Conservation (phyloP, 2,329 filamentous ascomycete genomes). For the Apiospora saccharicola region DNA sequence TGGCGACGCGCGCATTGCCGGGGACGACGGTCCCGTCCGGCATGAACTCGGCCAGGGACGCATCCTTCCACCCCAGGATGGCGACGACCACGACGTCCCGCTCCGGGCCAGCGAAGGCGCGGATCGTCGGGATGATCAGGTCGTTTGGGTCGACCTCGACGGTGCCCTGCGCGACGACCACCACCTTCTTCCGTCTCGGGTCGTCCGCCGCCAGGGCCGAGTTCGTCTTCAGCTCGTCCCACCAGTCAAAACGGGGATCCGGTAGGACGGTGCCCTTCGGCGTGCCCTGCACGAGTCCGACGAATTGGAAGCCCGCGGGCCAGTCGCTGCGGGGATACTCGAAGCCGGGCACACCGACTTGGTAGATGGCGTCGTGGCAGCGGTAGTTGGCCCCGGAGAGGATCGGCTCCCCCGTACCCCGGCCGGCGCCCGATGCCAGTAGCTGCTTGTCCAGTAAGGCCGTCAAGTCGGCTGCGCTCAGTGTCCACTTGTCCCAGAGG, state of each 20-base stretch:
- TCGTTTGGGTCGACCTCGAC: constrained; percentile 48
- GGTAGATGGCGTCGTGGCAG: constrained; percentile 44
- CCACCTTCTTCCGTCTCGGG: constrained; percentile 38
- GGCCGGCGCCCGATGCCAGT: constrained; percentile 38
- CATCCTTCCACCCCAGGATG: constrained; percentile 46
- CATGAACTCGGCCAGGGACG: constrained; percentile 33
- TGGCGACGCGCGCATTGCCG: constrained; percentile 43
- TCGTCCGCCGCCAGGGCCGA: constrained; percentile 28
- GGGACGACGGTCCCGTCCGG: constrained; percentile 32
- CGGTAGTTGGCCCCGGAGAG: constrained; percentile 46
- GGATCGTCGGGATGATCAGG: constrained; percentile 48
- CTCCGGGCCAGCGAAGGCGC: constrained; percentile 36
- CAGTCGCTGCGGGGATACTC: constrained; percentile 49
- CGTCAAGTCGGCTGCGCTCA: constrained; percentile 35
- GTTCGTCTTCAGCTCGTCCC: constrained; percentile 43
- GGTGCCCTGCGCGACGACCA: constrained; percentile 50
- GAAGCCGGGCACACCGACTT: constrained; percentile 47
- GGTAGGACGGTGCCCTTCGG: constrained; percentile 24
- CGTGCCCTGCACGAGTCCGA: constrained; percentile 43
- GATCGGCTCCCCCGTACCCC: constrained; percentile 34
- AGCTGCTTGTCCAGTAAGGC: constrained; percentile 39
- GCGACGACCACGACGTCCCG: constrained; percentile 45
- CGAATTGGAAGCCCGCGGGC: constrained; percentile 44
- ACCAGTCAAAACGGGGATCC: constrained; percentile 43
- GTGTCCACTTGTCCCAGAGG: constrained; percentile 43